phyloP scores from a whole-genome alignment of 2,329 filamentous ascomycete species.

The Fusarium coffeatum region DNA sequence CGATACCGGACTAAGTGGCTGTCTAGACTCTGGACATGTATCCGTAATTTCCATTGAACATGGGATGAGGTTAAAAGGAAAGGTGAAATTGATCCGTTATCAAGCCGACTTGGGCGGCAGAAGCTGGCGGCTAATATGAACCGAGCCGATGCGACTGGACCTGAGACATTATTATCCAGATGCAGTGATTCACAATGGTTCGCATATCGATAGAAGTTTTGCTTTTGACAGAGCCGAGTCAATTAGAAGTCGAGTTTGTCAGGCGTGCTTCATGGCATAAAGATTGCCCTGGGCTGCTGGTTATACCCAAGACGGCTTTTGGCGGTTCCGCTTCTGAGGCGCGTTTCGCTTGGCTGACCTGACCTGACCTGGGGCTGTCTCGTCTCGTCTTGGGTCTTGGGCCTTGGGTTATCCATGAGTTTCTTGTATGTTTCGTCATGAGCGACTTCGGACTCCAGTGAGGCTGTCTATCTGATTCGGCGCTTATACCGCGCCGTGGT shows the following conservation, averaged over 20 bases:
- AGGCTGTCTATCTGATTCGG: constrained; percentile 37
- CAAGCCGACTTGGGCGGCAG: constrained; percentile 24
- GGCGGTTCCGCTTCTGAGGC: constrained; percentile 9
- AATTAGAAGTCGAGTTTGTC: constrained; percentile 7
- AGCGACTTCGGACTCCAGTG: constrained; percentile 45
- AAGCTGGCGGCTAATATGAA: constrained; percentile 35
- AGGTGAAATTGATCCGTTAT: constrained; percentile 20
- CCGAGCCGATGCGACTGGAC: constrained; percentile 4
- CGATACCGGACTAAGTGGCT: constrained; percentile 1
- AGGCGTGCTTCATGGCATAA: constrained; percentile 5
- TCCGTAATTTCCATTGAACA: constrained; percentile 22
- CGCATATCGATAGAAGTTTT: constrained; percentile 13
- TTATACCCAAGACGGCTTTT: not conserved
- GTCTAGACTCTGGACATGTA: constrained; percentile 10
- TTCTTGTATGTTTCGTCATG: constrained; percentile 28
- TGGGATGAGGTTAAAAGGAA: constrained; percentile 24
- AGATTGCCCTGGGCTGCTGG: not conserved
- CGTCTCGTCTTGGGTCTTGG: not conserved
- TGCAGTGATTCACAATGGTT: constrained; percentile 1
- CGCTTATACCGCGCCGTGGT: constrained; percentile 38
- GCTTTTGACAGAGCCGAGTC: constrained; percentile 20
- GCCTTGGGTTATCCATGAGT: constrained; percentile 13
- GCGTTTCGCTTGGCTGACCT: constrained; percentile 15
- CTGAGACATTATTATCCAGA: constrained; percentile 20
- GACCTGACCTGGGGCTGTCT: not conserved